Evolutionary conservation across 495 filamentous ascomycete species (phyloP).

Genomic region (Wilcoxina mikolae): DNA sequence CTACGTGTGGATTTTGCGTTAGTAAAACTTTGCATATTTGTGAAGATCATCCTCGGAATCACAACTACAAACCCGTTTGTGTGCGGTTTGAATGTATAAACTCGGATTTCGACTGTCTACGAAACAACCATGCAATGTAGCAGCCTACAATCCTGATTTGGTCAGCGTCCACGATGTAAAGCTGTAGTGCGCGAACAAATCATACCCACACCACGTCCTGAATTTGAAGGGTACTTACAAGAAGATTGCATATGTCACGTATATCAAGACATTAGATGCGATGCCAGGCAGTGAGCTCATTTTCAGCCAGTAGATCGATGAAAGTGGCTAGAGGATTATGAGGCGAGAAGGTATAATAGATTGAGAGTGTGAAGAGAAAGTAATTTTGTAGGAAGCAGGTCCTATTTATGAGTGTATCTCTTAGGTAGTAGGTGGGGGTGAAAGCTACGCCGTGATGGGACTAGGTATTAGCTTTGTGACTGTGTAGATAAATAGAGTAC

Average conservation of each 20-base stretch:
- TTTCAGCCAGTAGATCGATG: no score
- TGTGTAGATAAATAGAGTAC: no score
- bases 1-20: conserved; percentile 32
- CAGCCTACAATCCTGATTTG: conserved; percentile 48
- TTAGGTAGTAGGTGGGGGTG: no score
- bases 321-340: no score
- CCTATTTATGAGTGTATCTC: no score
- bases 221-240: conserved; percentile 38
- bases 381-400: no score
- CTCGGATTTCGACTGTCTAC: conserved; percentile 52
- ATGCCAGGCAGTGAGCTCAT: not conserved
- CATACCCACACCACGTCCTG: not conserved
- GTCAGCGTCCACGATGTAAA: no score
- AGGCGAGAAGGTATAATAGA: no score
- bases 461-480: no score
- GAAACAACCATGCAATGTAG: conserved; percentile 51
- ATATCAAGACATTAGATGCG: conserved; percentile 63
- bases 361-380: no score
- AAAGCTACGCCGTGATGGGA: no score
- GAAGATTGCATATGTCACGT: conserved; percentile 55
- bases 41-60: not conserved
- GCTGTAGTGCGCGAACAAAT: conserved; percentile 1
- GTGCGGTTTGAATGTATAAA: conserved; percentile 57
- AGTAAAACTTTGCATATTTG: conserved; percentile 2
- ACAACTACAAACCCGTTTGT: conserved; percentile 51